These are phyloP conservation scores for Stagonosporopsis chrysanthemi DNA, from an alignment of 2,329 filamentous ascomycete species.

Conservation along the genomic window DNA sequence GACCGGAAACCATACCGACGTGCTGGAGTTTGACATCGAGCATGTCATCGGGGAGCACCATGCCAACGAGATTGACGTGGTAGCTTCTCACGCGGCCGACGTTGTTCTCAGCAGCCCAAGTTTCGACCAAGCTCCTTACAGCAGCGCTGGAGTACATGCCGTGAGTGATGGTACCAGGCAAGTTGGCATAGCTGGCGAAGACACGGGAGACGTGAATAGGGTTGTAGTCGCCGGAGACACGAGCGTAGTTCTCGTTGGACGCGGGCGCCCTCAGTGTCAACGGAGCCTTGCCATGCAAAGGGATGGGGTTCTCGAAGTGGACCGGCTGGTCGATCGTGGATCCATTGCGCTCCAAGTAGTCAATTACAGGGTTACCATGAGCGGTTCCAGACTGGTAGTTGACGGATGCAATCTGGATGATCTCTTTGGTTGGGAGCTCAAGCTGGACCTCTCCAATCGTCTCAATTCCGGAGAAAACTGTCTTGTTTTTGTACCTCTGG, in stretches of 20 bases:
- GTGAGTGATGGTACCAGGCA: conserved; percentile 97
- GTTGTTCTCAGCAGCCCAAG: conserved; percentile 99
- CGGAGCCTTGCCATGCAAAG: conserved; percentile 89
- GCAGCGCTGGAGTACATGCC: conserved; percentile 99
- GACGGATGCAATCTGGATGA: conserved; percentile 96
- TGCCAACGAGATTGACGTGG: conserved; percentile 95
- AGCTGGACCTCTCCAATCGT: conserved; percentile 91
- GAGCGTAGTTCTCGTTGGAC: conserved; percentile 97
- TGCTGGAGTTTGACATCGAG: conserved; percentile 96
- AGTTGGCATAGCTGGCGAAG: conserved; percentile 93
- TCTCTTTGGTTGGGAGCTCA: conserved; percentile 94
- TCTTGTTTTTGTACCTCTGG: conserved; percentile 93
- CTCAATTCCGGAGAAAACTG: conserved; percentile 87
- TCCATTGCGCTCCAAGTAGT: conserved; percentile 92
- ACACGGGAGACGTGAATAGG: conserved; percentile 98
- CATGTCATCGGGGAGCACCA: conserved; percentile 97
- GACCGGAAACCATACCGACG: conserved; percentile 95
- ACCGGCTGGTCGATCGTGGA: conserved; percentile 94
- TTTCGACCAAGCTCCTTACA: conserved; percentile 94
- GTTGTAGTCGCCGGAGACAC: conserved; percentile 98
- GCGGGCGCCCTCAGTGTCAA: conserved; percentile 88
- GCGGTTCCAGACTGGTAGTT: conserved; percentile 92
- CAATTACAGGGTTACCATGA: conserved; percentile 94
- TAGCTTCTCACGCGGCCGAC: conserved; percentile 96
- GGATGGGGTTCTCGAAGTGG: conserved; percentile 96